Conservation (phyloP, 768 basidiomycete species). For the Ramaria rubella region DNA sequence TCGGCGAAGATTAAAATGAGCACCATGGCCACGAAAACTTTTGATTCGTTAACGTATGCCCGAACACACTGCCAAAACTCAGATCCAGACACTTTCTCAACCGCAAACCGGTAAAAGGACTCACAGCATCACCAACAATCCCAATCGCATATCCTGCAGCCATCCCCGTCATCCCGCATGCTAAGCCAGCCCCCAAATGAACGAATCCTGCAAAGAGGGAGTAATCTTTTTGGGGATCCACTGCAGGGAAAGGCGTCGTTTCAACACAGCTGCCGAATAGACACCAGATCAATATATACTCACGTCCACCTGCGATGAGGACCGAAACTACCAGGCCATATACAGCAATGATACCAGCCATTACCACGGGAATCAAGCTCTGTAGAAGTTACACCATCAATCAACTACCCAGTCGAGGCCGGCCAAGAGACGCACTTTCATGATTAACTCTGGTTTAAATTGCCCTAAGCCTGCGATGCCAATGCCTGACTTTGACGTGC, state of each 20-base stretch:
- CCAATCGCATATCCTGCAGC: slow-evolving; percentile 96
- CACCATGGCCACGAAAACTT: slow-evolving; percentile 93
- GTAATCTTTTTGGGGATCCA: slow-evolving; percentile 58
- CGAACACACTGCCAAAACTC: slow-evolving; percentile 62
- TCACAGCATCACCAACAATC: slow-evolving; percentile 84
- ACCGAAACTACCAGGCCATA: slow-evolving; percentile 96
- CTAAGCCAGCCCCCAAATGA: slow-evolving; percentile 87
- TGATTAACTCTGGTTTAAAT: slow-evolving; percentile 94
- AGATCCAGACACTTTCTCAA: background rate
- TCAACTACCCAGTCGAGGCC: background rate
- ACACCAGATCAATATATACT: background rate
- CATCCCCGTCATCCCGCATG: slow-evolving; percentile 86
- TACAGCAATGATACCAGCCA: slow-evolving; percentile 97
- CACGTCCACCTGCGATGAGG: slow-evolving; percentile 65
- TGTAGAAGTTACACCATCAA: slow-evolving; percentile 23
- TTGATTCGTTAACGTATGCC: slow-evolving; percentile 85
- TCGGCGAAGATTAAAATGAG: slow-evolving; percentile 92
- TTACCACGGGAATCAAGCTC: slow-evolving; percentile 95
- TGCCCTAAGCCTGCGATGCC: slow-evolving; percentile 92
- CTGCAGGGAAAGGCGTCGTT: slow-evolving; percentile 30
- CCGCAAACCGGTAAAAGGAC: slow-evolving; percentile 24
- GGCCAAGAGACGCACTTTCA: slow-evolving; percentile 65
- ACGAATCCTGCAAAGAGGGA: slow-evolving; percentile 83
- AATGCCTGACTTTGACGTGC: slow-evolving; percentile 94
- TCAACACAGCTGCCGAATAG: background rate